Percentiles rank a stretch among this genome's conserved stretches.
Evolutionary conservation across 2,329 filamentous ascomycete species (phyloP).

Genomic region (Calcarisporium arbuscula): DNA sequence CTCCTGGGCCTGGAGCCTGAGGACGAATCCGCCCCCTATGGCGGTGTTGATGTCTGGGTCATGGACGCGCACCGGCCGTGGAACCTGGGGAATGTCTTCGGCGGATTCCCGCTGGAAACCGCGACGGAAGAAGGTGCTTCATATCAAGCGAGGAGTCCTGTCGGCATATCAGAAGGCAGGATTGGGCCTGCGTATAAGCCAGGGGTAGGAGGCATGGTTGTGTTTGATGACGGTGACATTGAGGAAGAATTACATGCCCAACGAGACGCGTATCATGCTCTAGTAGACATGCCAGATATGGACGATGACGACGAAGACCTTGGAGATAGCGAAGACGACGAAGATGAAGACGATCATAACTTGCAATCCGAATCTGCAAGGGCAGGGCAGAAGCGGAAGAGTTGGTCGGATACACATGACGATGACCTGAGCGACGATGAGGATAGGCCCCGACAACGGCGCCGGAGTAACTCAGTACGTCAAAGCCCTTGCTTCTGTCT

Average conservation of each 20-base stretch:
- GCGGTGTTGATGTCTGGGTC: slow-evolving; percentile 92
- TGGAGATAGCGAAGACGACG: slow-evolving; percentile 49
- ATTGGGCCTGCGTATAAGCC: slow-evolving; percentile 67
- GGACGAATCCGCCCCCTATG: slow-evolving; percentile 60
- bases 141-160: slow-evolving; percentile 45
- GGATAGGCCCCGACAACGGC: slow-evolving; percentile 68
- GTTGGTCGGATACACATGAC: slow-evolving; percentile 64
- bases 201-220: slow-evolving; percentile 80
- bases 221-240: slow-evolving; percentile 95
- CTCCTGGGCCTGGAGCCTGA: slow-evolving; percentile 65
- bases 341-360: slow-evolving; percentile 45
- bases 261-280: slow-evolving; percentile 74
- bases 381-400: slow-evolving; percentile 69
- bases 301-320: slow-evolving; percentile 68
- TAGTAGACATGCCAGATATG: slow-evolving; percentile 85
- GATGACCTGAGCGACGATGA: slow-evolving; percentile 69
- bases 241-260: slow-evolving; percentile 72
- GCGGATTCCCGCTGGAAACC: slow-evolving; percentile 56
- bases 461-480: slow-evolving; percentile 81
- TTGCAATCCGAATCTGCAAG: slow-evolving; percentile 39
- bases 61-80: slow-evolving; percentile 87
- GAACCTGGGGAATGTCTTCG: slow-evolving; percentile 93
- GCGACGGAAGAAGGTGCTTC: slow-evolving; percentile 39
- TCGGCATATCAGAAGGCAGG: slow-evolving; percentile 66
- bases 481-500: background rate